Evolutionary conservation across 1,139 yeast genomes (phyloP), one percentile per base, ranked within the genome.

Genomic region (Zhuliangozyma blackwelliae): DNA sequence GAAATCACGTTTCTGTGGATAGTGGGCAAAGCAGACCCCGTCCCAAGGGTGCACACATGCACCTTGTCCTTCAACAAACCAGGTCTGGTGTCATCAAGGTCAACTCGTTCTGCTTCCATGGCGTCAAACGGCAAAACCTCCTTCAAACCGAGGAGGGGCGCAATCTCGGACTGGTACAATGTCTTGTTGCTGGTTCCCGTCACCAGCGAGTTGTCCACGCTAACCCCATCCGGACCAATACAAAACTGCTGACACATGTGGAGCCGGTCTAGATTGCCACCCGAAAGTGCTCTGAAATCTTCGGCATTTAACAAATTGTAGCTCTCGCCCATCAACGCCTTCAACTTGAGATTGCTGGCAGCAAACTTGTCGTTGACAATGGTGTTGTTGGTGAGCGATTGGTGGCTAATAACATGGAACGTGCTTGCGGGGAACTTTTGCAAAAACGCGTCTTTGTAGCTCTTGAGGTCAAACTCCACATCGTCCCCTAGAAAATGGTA

Each of bases 1-100:
- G 94, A 83, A 21, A 86, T 73, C 1, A 92, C 97, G 53, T 94
- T 94, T 47, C 98, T 72, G 49, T 79, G 77, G 40, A 79, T 75
- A 0, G 95, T 79, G 0, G 99, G 99, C 31, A 88, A 62, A 0
- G 98, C 95, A 22, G 95, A 84, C 0, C 98, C 98, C 0, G 98
- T 92, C 7, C 99, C 99, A 7, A 92, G 61, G 0, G 96, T 84
- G 11, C 86, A 65, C 1, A 84, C 64, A 49, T 88, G 92, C 0
- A 87, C 81, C 44, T 79, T 76, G 34, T 72, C 78, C 40, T 64
- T 68, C 38, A 75, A 49, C 1, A 51, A 32, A 2, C 37, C 41
- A 3, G 44, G 41, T 5, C 44, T 39, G 0, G 49, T 37, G 2
- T 38, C 50, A 27, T 41, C 30, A 23, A 43, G 35, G 8, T 37